Base-by-base conservation (phyloP, 192 early-diverging fungal species). In the Rhizophagus prolifer region DNA sequence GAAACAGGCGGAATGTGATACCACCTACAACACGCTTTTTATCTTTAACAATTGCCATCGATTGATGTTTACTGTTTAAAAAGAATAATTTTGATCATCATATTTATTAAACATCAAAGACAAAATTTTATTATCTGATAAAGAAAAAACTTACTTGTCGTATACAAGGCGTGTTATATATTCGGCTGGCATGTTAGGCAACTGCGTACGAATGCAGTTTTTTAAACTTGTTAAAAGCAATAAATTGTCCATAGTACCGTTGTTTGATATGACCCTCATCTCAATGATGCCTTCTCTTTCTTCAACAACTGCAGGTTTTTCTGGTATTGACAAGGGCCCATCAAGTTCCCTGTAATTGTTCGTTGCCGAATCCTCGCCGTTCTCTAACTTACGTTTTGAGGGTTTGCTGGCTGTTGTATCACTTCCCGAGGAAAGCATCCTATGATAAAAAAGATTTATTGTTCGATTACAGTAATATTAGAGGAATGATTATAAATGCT, bases 121-220 rank as follows among this genome's bases (percentile, higher is more conserved):
- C n/a, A 13, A 63, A 63, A 21, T 28, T 5, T 67, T 38, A 38
- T 21, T 67, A 6, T 38, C 6, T 10, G 10, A 44, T 44, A 19
- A 30, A 31, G 12, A 30, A 28, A 30, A 14, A 5, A 36, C 21
- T 41, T 41, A 67, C 65, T 92, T 95, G 67, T 98, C 97, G 80
- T 96, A 98, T 0, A 98, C 97, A 26, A 99, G 87, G 14, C 96
- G 88, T 0, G 96, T 94, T 78, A 99, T 98, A 78, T 99, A 99
- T 78, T 98, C 96, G 74, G 94, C 92, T 19, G 98, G 98, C 98
- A 99, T 99, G 75, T 97, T 98, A 28, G 98, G 98, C 73, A 99
- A 84, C 75, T 99, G 98, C 62, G 94, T 95, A 77, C 97, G 95
- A 80, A 98, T 97, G 38, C 98, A 93, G 75, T 96, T 96, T 83